These are phyloP conservation scores for Globisporangium cystogenes DNA, from an alignment of 352 stramenopile species.

Conservation along the genomic window DNA sequence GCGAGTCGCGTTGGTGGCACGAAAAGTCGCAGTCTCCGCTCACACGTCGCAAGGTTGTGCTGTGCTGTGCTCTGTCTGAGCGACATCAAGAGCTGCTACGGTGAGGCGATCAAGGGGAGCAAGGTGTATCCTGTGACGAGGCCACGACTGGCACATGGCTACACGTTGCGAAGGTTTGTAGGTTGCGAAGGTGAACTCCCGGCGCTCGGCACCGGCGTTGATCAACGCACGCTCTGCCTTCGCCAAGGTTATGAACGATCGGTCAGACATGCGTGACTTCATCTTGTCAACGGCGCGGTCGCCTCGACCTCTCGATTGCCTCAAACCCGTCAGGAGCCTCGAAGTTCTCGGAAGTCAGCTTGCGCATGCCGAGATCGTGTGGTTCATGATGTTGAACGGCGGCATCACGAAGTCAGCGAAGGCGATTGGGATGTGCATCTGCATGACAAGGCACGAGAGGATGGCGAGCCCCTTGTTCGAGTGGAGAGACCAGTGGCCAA, in stretches of 20 bases:
- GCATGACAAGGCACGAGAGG: constrained; percentile 18
- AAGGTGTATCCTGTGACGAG: too few species aligned
- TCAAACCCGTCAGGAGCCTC: not conserved
- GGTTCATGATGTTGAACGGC: constrained; percentile 20
- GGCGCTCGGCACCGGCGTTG: constrained; percentile 7
- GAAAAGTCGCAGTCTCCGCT: not conserved
- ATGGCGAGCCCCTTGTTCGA: constrained; percentile 9
- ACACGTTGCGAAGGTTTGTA: too few species aligned
- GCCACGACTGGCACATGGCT: too few species aligned
- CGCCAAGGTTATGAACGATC: constrained; percentile 5
- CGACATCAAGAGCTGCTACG: too few species aligned
- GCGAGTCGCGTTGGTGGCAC: not conserved
- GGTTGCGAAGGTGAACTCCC: constrained; percentile 11
- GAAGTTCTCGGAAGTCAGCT: constrained; percentile 1
- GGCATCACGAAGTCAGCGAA: constrained; percentile 19
- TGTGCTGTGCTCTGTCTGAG: too few species aligned
- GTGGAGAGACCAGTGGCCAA: constrained; percentile 16
- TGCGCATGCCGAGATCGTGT: constrained; percentile 21
- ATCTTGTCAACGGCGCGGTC: not conserved
- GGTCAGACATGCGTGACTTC: constrained; percentile 1
- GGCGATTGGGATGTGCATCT: constrained; percentile 24
- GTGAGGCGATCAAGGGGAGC: too few species aligned
- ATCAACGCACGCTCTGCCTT: constrained; percentile 3
- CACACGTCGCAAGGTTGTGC: not conserved
- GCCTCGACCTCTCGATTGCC: not conserved